Base-by-base conservation (phyloP, 2,329 filamentous ascomycete genomes). In the Curvularia spicifera region DNA sequence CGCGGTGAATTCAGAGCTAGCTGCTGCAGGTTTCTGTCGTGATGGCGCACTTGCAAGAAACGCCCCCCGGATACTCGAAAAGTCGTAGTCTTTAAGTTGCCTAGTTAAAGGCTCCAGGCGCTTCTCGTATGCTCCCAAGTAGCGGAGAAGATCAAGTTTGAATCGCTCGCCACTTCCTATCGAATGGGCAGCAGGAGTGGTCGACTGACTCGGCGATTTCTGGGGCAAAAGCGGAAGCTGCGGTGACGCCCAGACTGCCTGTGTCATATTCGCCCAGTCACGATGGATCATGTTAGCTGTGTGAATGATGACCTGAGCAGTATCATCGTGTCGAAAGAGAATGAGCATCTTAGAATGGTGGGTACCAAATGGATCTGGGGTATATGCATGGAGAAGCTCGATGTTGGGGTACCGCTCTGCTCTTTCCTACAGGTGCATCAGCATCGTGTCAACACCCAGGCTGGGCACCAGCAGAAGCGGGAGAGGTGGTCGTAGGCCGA, bases 221-320 rank as follows among this genome's bases (percentile, higher is more conserved):
- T 37, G 4, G 63, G 66, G 5, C 69, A 56, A 9, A 4, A 85
- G 76, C 0, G 90, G 87, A 0, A 96, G 84, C 1, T 85, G 71
- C 0, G 91, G 91, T 0, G 91, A 94, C 49, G 79, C 82, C 93
- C 93, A 97, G 5, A 91, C 85, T 1, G 87, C 91, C 73, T 97
- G 92, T 0, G 88, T 90, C 90, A 96, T 91, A 66, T 95, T 95
- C 1, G 82, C 84, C 93, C 93, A 97, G 74, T 97, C 93, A 54
- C 88, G 87, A 4, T 83, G 71, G n/a, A 96, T 94, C 89, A 96
- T 92, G 67, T 97, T 97, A 18, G 93, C 91, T 0, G 93, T 97
- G 67, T 96, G 91, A 29, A 97, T 93, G 55, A 96, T 78, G 5
- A 97, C 80, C 76, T 96, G 90, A 0, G 89, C 90, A 0, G 83